Evolutionary conservation across 139 green algal species (phyloP).

Genomic region (Ettlia oleoabundans): DNA sequence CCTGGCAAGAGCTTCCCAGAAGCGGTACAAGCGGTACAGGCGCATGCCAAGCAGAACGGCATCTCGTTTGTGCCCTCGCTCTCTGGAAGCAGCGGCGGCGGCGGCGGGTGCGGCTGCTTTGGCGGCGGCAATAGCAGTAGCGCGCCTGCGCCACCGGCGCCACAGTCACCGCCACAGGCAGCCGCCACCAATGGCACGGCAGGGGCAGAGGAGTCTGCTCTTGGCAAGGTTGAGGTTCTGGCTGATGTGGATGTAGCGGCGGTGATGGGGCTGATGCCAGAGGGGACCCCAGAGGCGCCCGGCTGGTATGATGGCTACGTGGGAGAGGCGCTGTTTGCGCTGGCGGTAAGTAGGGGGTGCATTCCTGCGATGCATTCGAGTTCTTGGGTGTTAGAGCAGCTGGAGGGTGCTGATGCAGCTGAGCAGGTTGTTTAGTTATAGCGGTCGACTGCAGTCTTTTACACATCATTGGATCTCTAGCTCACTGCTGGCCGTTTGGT

Average conservation of each 20-base stretch:
- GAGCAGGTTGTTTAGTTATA: too few species aligned
- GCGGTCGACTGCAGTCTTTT: too few species aligned
- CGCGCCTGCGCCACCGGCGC: background rate
- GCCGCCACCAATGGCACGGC: background rate
- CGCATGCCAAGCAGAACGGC: background rate
- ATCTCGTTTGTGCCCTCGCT: too few species aligned
- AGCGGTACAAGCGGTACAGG: conserved; percentile 7
- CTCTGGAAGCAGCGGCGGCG: background rate
- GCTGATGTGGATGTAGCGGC: conserved; percentile 44
- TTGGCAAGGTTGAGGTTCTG: conserved; percentile 38
- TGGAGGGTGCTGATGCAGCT: too few species aligned
- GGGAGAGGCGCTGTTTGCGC: conserved; percentile 5
- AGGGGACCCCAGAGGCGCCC: background rate
- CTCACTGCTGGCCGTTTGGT: too few species aligned
- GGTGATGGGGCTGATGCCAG: conserved; percentile 45
- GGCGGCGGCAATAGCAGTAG: background rate
- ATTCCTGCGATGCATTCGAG: too few species aligned
- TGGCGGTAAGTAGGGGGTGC: conserved; percentile 42
- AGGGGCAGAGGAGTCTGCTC: background rate
- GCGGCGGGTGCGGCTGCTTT: conserved; percentile 36
- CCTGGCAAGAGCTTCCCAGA: conserved; percentile 51
- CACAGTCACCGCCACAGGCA: background rate
- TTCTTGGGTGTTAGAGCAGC: too few species aligned
- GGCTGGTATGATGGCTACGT: conserved; percentile 38
- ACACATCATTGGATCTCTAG: too few species aligned